Evolutionary conservation across 1,139 yeast genomes (phyloP).

Genomic region (Pichia sp.): DNA sequence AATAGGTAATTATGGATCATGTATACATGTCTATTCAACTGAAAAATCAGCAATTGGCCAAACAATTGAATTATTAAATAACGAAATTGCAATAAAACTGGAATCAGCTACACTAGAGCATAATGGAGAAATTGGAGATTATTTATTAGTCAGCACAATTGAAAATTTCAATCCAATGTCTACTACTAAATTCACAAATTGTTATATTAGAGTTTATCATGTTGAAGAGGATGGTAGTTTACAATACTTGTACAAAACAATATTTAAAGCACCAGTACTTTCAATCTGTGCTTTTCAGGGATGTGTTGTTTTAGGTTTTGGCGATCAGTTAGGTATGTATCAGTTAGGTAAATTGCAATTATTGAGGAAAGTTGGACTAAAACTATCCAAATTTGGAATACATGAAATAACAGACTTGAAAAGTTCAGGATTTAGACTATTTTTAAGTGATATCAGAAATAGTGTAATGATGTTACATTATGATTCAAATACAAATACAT

Average conservation of each 20-base stretch:
- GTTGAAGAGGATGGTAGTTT: constrained; percentile 36
- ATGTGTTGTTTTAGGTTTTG: constrained; percentile 53
- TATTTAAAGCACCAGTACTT: constrained; percentile 42
- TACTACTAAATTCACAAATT: constrained; percentile 25
- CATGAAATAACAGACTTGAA: constrained; percentile 45
- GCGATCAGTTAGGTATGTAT: constrained; percentile 50
- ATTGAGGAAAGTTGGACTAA: constrained; percentile 53
- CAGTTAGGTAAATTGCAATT: constrained; percentile 78
- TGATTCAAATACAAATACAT: constrained; percentile 44
- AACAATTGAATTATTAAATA: constrained; percentile 35
- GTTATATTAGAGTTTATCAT: constrained; percentile 40
- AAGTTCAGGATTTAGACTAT: constrained; percentile 52
- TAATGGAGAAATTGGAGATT: constrained; percentile 28
- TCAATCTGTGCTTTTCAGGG: constrained; percentile 56
- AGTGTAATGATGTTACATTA: constrained; percentile 56
- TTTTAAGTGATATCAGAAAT: constrained; percentile 60
- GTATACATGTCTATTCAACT: constrained; percentile 46
- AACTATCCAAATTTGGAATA: constrained; percentile 26
- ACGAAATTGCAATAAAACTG: constrained; percentile 38
- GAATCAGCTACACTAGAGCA: constrained; percentile 34
- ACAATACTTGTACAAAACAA: constrained; percentile 56
- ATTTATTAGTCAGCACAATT: constrained; percentile 46
- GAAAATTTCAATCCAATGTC: constrained; percentile 33
- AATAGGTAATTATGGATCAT: constrained; percentile 41
- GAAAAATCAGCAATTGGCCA: constrained; percentile 34